These are phyloP conservation scores for Cryphonectria japonica DNA, from an alignment of 2,329 filamentous ascomycete species.

Conservation along the genomic window DNA sequence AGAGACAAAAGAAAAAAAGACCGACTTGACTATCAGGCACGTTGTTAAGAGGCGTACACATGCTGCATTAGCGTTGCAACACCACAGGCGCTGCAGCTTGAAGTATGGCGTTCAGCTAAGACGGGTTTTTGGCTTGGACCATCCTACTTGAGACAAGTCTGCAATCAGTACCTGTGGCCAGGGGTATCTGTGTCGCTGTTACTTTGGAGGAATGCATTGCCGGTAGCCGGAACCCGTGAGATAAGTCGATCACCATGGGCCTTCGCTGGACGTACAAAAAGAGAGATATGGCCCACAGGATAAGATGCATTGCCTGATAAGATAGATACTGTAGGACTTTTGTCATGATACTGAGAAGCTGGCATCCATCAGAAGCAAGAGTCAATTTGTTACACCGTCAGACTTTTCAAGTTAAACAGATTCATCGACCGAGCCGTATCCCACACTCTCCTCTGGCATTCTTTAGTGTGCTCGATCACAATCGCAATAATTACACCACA, in stretches of 20 bases:
- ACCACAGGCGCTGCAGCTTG: background rate
- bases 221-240: background rate
- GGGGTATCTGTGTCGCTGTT: background rate
- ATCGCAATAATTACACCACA: background rate
- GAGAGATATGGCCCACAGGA: too few relatives aligned
- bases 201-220: background rate
- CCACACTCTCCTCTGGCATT: background rate
- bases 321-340: background rate
- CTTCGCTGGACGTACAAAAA: background rate
- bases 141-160: background rate
- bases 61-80: constrained; percentile 1
- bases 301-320: background rate
- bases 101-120: background rate
- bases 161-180: background rate
- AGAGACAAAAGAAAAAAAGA: background rate
- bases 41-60: background rate
- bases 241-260: background rate
- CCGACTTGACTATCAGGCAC: background rate
- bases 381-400: background rate
- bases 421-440: background rate
- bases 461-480: background rate
- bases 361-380: background rate
- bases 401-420: background rate
- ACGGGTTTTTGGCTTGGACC: background rate
- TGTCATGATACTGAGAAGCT: background rate